Base-by-base conservation (phyloP, 1,284 basidiomycete species). In the Sphagnurus paluster region DNA sequence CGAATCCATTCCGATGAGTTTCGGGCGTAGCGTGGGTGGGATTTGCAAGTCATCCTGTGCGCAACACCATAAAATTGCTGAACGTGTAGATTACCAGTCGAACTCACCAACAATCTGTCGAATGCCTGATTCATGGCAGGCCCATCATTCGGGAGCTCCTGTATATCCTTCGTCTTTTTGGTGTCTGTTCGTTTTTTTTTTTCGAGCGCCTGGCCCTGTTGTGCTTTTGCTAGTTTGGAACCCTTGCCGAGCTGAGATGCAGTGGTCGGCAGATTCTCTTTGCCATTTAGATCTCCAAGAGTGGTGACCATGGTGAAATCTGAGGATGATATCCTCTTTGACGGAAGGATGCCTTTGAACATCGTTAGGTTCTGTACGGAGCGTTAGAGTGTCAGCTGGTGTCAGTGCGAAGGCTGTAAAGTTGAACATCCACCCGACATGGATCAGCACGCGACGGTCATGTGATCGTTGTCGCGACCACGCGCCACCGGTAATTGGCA, bases 31-130 rank as follows among this genome's bases (percentile, higher is more conserved):
- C 8, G 79, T 81, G 0, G 78, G 67, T 3, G 91, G 90, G 28
- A 93, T 91, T 68, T 94, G 89, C 36, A 92, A 79, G 44, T 91
- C 87, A 61, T 92, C 87, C 89, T 92, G 57, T 26, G 26, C n/a
- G 11, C 19, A 44, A 11, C 5, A 20, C 32, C 11, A 30, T 46
- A 11, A 42, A 34, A 2, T 36, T 4, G 17, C 25, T 30, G 1
- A 9, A 36, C 30, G 17, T 11, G 14, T 40, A 21, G n/a, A 14
- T 2, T 10, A 17, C 30, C 39, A 33, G 19, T 19, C 34, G 34
- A 38, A 65, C 78, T 61, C 60, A 86, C 87, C 58, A 90, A 65
- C 46, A 91, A 74, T 57, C 76, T 80, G 60, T 88, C 85, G 54
- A 91, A 91, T 2, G 80, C 87, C 53, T 80, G 70, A 50, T 79